Percentiles rank a stretch among this genome's conserved stretches.
These are phyloP conservation scores for Phialophora verrucosa DNA, from an alignment of 2,329 filamentous ascomycete species.

Conservation along the genomic window DNA sequence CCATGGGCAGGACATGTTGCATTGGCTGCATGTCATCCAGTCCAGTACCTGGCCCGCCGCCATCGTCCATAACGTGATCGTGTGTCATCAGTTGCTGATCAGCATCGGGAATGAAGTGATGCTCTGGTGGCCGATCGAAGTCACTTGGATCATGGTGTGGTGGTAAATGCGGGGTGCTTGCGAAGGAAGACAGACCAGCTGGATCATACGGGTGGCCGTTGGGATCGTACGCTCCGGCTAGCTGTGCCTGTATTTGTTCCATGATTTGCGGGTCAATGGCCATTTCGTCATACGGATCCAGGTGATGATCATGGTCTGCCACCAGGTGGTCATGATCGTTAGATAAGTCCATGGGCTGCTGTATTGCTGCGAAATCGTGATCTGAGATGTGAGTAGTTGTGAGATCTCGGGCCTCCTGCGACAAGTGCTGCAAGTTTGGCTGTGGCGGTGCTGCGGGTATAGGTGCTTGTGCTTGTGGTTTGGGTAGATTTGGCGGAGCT, in stretches of 20 bases:
- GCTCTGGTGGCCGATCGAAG: conserved; percentile 30
- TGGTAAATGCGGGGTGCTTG: conserved; percentile 33
- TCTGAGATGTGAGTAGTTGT: conserved; percentile 28
- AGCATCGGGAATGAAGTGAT: conserved; percentile 34
- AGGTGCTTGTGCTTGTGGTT: neutral
- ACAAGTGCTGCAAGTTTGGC: conserved; percentile 22
- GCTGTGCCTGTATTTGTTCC: conserved; percentile 52
- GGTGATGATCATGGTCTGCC: conserved; percentile 44
- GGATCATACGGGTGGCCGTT: conserved; percentile 33
- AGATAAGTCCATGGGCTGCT: conserved; percentile 38
- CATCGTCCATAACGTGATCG: conserved; percentile 40
- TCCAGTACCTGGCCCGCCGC: conserved; percentile 31
- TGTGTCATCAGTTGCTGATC: conserved; percentile 20
- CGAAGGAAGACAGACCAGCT: conserved; percentile 34
- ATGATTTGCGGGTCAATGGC: conserved; percentile 68
- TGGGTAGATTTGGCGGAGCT: conserved; percentile 22
- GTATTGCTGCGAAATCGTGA: conserved; percentile 33
- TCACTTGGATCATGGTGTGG: conserved; percentile 35
- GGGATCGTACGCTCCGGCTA: conserved; percentile 34
- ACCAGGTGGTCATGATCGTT: conserved; percentile 45
- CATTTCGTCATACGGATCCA: conserved; percentile 56
- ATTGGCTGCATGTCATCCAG: conserved; percentile 40
- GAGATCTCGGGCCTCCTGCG: conserved; percentile 24
- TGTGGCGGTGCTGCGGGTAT: neutral
- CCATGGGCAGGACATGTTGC: conserved; percentile 39